A percentile compares a stretch with the other conserved stretches of the same genome.
These are phyloP conservation scores for Trifolium subterraneum DNA, from an alignment of 306 rosid genomes.

Conservation along the genomic window DNA sequence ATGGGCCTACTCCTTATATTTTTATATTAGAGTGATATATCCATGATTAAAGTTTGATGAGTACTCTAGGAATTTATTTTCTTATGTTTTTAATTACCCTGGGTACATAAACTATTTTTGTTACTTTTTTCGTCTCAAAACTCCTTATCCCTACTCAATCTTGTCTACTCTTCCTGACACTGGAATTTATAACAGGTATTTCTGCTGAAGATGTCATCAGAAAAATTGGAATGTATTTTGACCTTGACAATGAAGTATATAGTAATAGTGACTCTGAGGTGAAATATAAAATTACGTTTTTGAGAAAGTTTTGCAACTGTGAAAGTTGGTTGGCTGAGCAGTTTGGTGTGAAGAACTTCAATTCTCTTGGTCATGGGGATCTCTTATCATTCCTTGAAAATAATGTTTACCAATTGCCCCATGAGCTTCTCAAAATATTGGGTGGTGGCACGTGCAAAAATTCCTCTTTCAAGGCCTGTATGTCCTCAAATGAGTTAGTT, in stretches of 20 bases:
- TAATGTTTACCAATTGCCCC: slow-evolving; percentile 62
- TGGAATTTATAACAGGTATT: slow-evolving; percentile 55
- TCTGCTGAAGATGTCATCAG: slow-evolving; percentile 66
- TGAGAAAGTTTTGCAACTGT: slow-evolving; percentile 70
- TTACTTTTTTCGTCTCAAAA: background rate
- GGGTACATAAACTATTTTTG: background rate
- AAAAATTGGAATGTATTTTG: slow-evolving; percentile 61
- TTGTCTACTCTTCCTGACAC: slow-evolving; percentile 33
- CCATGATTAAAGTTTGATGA: background rate
- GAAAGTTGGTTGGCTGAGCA: slow-evolving; percentile 77
- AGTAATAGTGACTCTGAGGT: slow-evolving; percentile 40
- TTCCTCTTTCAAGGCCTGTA: slow-evolving; percentile 59
- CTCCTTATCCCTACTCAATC: slow-evolving; percentile 8
- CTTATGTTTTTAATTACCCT: slow-evolving; percentile 5
- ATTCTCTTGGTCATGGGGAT: slow-evolving; percentile 80
- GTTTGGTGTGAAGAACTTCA: slow-evolving; percentile 67
- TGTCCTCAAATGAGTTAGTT: slow-evolving; percentile 69
- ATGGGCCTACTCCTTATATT: slow-evolving; percentile 11
- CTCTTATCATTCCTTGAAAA: slow-evolving; percentile 69
- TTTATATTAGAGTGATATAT: slow-evolving; percentile 19
- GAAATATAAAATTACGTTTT: slow-evolving; percentile 49
- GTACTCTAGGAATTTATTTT: slow-evolving; percentile 25
- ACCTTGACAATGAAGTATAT: slow-evolving; percentile 50
- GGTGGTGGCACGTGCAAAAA: slow-evolving; percentile 49
- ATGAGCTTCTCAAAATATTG: slow-evolving; percentile 55